These are phyloP conservation scores for Tranzscheliella williamsii DNA, from an alignment of 1,284 basidiomycete species.

Conservation along the genomic window DNA sequence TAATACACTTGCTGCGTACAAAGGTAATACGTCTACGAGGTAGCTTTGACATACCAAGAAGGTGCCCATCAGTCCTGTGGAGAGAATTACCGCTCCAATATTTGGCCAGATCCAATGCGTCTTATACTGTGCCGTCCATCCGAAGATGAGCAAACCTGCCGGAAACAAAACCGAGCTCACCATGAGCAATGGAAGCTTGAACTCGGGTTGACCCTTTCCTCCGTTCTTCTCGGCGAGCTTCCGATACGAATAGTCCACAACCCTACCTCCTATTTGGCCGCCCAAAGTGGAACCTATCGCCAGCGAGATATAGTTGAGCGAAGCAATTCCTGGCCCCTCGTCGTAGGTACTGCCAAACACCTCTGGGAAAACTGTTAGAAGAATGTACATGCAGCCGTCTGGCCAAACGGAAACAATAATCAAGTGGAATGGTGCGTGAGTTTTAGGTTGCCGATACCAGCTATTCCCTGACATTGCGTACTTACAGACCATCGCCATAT, in stretches of 20 bases:
- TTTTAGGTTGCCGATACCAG: conserved; percentile 51
- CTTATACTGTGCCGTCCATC: conserved; percentile 69
- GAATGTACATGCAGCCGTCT: conserved; percentile 63
- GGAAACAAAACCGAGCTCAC: conserved; percentile 67
- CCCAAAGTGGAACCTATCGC: conserved; percentile 50
- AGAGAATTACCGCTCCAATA: conserved; percentile 38
- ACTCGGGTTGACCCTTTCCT: conserved; percentile 66
- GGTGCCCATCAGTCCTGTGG: conserved; percentile 27
- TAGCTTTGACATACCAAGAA: conserved; percentile 47
- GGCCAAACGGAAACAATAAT: no score
- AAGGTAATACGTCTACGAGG: conserved; percentile 50
- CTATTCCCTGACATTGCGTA: conserved; percentile 65
- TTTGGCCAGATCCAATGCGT: conserved; percentile 73
- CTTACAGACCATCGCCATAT: conserved; percentile 62
- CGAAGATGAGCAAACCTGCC: conserved; percentile 69
- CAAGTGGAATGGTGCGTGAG: no score
- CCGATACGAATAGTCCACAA: conserved; percentile 67
- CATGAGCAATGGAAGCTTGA: conserved; percentile 66
- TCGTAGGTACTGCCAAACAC: conserved; percentile 67
- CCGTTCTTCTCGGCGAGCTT: conserved; percentile 65
- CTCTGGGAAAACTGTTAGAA: conserved; percentile 70
- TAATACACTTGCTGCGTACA: conserved; percentile 58
- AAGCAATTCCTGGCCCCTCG: conserved; percentile 66
- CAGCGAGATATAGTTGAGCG: conserved; percentile 70
- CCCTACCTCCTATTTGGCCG: conserved; percentile 68